Base-by-base conservation (phyloP, 306 rosid species). In the Castanopsis chinensis region DNA sequence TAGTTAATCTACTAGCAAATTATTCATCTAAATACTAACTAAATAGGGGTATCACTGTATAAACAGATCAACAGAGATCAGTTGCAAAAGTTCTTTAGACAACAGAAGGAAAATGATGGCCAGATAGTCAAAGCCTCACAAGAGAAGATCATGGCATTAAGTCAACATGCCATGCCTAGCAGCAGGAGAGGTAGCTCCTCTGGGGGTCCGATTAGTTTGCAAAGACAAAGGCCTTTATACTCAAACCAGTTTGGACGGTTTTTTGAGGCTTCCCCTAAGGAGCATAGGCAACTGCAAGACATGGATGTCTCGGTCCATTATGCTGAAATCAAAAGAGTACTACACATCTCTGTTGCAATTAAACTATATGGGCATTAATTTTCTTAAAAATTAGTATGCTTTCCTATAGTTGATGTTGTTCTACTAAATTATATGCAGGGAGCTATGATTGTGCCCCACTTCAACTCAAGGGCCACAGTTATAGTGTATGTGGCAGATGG, bases 391-490 rank as follows among this genome's bases (percentile, higher is more conserved):
- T 37, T 6, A 37, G 2, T 6, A 6, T 35, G 43, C 43, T 37
- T 37, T 37, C 43, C 43, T 37, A 37, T 37, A 1, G 9, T 37
- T 37, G 9, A 37, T 37, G 10, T 60, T 12, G 19, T 7, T 60
- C 25, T n/a, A 19, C 60, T 19, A 17, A 55, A 18, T 17, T 60
- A 7, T 49, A 4, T 20, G 57, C 60, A 88, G 91, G 86, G 87
- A 17, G 77, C 86, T 69, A 76, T 86, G 79, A 69, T 83, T 81
- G 79, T 83, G 61, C 91, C 91, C 7, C 89, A 88, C 67, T 83
- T 13, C 79, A 83, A 86, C 63, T 78, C 91, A 0, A 85, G 76
- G 75, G 75, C 87, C 2, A 86, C 86, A 5, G 18, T 79, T 5
- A 53, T 86, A 32, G 65, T 37, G 11, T 37, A 49, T 25, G 85